Conservation (phyloP, 108 stramenopile genomes). For the Nitzschia inconspicua region DNA sequence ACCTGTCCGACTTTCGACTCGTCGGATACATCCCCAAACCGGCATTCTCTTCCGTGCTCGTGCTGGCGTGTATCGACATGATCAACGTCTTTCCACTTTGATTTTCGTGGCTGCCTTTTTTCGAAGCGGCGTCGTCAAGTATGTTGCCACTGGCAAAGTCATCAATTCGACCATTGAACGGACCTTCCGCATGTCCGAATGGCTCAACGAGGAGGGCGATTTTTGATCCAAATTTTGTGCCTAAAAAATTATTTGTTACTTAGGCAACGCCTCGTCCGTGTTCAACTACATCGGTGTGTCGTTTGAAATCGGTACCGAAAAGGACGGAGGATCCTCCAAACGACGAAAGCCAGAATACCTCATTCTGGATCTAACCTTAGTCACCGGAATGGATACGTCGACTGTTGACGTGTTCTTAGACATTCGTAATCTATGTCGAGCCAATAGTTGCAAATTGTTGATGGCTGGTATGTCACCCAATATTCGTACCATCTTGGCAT, state of each 20-base stretch:
- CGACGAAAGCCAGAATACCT: slow-evolving; percentile 48
- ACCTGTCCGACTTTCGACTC: slow-evolving; percentile 53
- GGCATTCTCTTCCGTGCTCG: slow-evolving; percentile 72
- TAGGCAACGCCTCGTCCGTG: slow-evolving; percentile 60
- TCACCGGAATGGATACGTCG: slow-evolving; percentile 70
- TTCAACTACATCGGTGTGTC: slow-evolving; percentile 44
- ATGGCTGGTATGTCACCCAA: slow-evolving; percentile 43
- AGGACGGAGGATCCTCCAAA: not conserved
- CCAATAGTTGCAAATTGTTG: slow-evolving; percentile 46
- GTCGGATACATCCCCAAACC: slow-evolving; percentile 70
- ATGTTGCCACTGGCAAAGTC: slow-evolving; percentile 46
- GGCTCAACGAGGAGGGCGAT: slow-evolving; percentile 64
- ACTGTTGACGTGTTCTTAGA: slow-evolving; percentile 65
- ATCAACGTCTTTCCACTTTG: slow-evolving; percentile 51
- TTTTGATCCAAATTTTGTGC: slow-evolving; percentile 56
- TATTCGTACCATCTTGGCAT: slow-evolving; percentile 37
- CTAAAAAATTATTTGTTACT: slow-evolving; percentile 69
- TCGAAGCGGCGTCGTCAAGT: slow-evolving; percentile 60
- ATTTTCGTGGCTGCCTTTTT: slow-evolving; percentile 65
- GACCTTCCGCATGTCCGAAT: slow-evolving; percentile 29
- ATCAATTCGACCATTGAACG: slow-evolving; percentile 59
- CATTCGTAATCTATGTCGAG: slow-evolving; percentile 39
- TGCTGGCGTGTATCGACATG: slow-evolving; percentile 57
- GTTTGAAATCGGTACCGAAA: slow-evolving; percentile 41
- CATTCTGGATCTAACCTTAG: slow-evolving; percentile 62